Percentiles rank a stretch among this genome's conserved stretches.
These are phyloP conservation scores for Euphrasia arctica DNA, from an alignment of 305 asterid genomes.

Conservation along the genomic window DNA sequence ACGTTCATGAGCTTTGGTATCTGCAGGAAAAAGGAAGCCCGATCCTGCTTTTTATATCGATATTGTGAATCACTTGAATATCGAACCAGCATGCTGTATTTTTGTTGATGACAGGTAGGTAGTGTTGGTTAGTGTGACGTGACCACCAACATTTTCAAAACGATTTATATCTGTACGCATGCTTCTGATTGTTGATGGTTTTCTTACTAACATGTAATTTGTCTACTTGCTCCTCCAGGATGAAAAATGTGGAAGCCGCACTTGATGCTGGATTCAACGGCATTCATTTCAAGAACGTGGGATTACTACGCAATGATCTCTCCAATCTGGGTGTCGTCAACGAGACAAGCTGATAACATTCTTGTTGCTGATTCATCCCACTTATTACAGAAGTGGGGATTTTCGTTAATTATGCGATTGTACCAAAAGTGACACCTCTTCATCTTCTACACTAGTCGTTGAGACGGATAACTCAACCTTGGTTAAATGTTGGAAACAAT, in stretches of 20 bases:
- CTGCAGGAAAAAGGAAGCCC: conserved; percentile 90
- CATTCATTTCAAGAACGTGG: conserved; percentile 63
- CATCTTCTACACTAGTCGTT: too few relatives aligned
- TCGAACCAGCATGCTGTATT: conserved; percentile 66
- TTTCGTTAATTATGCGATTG: too few relatives aligned
- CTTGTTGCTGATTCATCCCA: too few relatives aligned
- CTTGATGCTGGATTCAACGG: conserved; percentile 57
- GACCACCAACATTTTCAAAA: background rate
- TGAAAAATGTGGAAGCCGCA: conserved; percentile 81
- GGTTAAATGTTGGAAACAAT: too few relatives aligned
- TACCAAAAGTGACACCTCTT: too few relatives aligned
- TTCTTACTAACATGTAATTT: conserved; percentile 14
- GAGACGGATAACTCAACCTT: too few relatives aligned
- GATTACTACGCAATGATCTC: conserved; percentile 54
- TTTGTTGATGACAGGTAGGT: conserved; percentile 99
- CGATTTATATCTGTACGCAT: background rate
- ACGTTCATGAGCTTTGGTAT: conserved; percentile 23
- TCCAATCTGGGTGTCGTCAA: conserved; percentile 39
- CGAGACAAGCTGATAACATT: conserved; percentile 13
- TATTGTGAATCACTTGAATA: conserved; percentile 59
- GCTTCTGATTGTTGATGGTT: background rate
- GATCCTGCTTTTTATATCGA: conserved; percentile 71
- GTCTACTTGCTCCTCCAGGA: conserved; percentile 37
- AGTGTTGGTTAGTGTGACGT: conserved; percentile 2
- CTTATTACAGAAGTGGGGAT: too few relatives aligned